These are phyloP conservation scores for Escovopsis weberi DNA, from an alignment of 2,329 filamentous ascomycete genomes.

Conservation along the genomic window DNA sequence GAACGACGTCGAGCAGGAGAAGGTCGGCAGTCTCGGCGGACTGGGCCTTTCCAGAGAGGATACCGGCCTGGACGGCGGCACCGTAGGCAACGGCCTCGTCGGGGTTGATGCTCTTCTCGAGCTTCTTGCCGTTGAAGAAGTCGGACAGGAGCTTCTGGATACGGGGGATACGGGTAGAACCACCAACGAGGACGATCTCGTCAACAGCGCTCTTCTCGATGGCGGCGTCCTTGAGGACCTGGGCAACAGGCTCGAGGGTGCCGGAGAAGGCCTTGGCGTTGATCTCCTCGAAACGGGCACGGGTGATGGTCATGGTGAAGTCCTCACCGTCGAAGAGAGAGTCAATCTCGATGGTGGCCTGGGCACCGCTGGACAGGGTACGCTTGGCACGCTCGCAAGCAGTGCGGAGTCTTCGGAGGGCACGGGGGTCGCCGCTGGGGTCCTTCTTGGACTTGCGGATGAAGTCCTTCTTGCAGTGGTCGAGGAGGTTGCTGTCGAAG, in stretches of 20 bases:
- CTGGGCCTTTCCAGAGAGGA: conserved; percentile 94
- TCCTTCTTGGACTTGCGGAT: conserved; percentile 60
- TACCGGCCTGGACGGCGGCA: conserved; percentile 96
- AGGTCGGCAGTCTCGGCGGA: conserved; percentile 90
- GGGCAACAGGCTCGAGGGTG: conserved; percentile 87
- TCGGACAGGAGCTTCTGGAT: conserved; percentile 99
- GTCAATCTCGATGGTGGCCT: conserved; percentile 97
- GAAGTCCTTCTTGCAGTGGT: conserved; percentile 97
- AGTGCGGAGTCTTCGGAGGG: conserved; percentile 88
- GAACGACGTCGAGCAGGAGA: conserved; percentile 88
- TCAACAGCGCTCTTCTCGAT: conserved; percentile 87
- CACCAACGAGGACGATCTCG: conserved; percentile 98
- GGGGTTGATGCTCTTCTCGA: conserved; percentile 99
- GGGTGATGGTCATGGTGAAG: conserved; percentile 93
- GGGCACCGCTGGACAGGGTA: conserved; percentile 91
- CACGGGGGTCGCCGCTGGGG: conserved; percentile 71
- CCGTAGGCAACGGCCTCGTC: conserved; percentile 98
- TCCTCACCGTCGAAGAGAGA: conserved; percentile 97
- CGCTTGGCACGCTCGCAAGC: conserved; percentile 99
- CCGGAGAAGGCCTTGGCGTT: conserved; percentile 91
- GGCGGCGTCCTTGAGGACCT: conserved; percentile 85
- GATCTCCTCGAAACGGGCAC: conserved; percentile 96
- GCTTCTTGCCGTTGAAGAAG: conserved; percentile 99
- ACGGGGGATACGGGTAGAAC: conserved; percentile 94
- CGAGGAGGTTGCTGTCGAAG: conserved; percentile 90